Conservation (phyloP, 148 eudicot species). For the Hydrangea macrophylla region DNA sequence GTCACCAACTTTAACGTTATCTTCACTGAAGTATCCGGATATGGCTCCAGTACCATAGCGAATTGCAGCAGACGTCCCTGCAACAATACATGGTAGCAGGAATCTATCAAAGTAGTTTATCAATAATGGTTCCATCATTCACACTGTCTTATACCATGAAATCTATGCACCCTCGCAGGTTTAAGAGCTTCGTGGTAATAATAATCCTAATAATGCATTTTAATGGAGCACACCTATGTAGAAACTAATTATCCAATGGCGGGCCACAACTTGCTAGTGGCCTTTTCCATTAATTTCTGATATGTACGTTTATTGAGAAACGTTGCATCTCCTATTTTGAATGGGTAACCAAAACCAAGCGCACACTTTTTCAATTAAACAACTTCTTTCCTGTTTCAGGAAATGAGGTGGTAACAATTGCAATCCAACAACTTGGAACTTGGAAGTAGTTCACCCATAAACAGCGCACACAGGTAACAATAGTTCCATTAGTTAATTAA, state of each 20-base stretch:
- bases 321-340: background rate
- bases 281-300: background rate
- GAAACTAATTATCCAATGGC: too few species aligned
- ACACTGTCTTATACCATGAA: too few species aligned
- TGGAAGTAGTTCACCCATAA: background rate
- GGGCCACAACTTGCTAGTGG: too few species aligned
- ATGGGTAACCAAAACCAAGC: background rate
- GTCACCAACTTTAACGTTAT: slow-evolving; percentile 60
- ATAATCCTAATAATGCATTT: background rate
- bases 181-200: background rate
- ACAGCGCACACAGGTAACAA: background rate
- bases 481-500: background rate
- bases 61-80: slow-evolving; percentile 68
- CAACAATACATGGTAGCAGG: background rate
- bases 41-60: slow-evolving; percentile 75
- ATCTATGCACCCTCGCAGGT: background rate
- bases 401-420: background rate
- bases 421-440: background rate
- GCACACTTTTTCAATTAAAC: too few species aligned
- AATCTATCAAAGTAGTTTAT: background rate
- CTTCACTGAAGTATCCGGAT: slow-evolving; percentile 73
- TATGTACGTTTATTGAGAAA: background rate
- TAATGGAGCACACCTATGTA: background rate
- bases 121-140: background rate
- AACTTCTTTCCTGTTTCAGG: too few species aligned